phyloP scores from a whole-genome alignment of 2,329 filamentous ascomycete genomes.

The Lasiodiplodia hormozganensis region DNA sequence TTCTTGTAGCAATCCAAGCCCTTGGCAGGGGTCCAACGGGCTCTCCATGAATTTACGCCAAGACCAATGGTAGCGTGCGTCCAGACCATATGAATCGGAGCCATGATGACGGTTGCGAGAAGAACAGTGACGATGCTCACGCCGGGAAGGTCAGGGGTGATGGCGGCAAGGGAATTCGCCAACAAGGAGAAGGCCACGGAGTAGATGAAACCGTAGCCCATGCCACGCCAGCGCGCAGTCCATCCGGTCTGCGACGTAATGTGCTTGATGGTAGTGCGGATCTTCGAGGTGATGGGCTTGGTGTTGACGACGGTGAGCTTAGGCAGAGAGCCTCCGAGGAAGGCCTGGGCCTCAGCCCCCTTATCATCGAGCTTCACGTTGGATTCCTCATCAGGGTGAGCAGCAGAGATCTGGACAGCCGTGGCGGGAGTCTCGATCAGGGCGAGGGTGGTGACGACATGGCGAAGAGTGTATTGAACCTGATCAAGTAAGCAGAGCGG shows the following conservation, averaged over 20 bases:
- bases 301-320: slow-evolving; percentile 55
- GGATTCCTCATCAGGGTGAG: slow-evolving; percentile 53
- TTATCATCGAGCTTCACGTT: slow-evolving; percentile 49
- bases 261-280: slow-evolving; percentile 65
- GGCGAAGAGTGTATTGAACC: slow-evolving; percentile 63
- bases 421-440: slow-evolving; percentile 68
- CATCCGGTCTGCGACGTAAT: slow-evolving; percentile 70
- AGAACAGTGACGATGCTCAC: slow-evolving; percentile 61
- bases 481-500: slow-evolving; percentile 30
- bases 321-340: slow-evolving; percentile 40
- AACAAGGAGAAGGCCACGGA: slow-evolving; percentile 44
- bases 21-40: slow-evolving; percentile 66
- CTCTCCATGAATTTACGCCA: slow-evolving; percentile 67
- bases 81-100: slow-evolving; percentile 78
- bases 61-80: slow-evolving; percentile 84
- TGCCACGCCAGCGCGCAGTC: slow-evolving; percentile 72
- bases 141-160: slow-evolving; percentile 51
- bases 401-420: slow-evolving; percentile 56
- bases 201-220: slow-evolving; percentile 56
- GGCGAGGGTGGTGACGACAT: slow-evolving; percentile 66
- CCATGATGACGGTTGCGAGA: slow-evolving; percentile 65
- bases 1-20: slow-evolving; percentile 67
- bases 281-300: slow-evolving; percentile 67
- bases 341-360: slow-evolving; percentile 43
- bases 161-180: slow-evolving; percentile 53